Percentiles rank a stretch among this genome's conserved stretches.
phyloP scores from a whole-genome alignment of 768 basidiomycete genomes.

The Podaxis sp. region DNA sequence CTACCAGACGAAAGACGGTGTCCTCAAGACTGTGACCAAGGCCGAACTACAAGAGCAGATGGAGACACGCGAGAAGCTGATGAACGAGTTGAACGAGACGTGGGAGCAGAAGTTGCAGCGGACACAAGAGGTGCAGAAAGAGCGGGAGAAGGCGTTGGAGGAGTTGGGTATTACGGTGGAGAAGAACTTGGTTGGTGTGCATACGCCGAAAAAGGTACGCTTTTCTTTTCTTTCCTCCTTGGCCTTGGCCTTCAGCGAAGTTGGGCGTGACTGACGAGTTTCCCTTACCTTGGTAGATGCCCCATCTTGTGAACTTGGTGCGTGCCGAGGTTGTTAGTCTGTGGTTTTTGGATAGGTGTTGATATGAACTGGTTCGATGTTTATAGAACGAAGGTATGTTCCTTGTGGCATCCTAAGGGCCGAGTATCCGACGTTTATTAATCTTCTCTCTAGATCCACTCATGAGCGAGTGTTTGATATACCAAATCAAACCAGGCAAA shows the following conservation, averaged over 20 bases:
- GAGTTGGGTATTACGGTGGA: slow-evolving; percentile 97
- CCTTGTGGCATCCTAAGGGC: slow-evolving; percentile 1
- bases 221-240: neutral
- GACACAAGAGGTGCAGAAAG: slow-evolving; percentile 93
- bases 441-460: slow-evolving; percentile 63
- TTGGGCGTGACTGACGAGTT: slow-evolving; percentile 2
- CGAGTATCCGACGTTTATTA: slow-evolving; percentile 13
- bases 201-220: slow-evolving; percentile 91
- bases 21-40: slow-evolving; percentile 93
- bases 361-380: slow-evolving; percentile 2
- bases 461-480: slow-evolving; percentile 93
- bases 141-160: slow-evolving; percentile 95
- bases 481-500: slow-evolving; percentile 84
- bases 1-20: slow-evolving; percentile 89
- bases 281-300: slow-evolving; percentile 52
- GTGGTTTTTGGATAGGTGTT: neutral
- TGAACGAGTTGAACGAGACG: slow-evolving; percentile 90
- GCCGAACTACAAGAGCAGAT: slow-evolving; percentile 97
- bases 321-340: neutral
- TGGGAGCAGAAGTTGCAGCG: slow-evolving; percentile 94
- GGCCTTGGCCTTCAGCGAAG: neutral
- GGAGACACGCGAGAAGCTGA: slow-evolving; percentile 90
- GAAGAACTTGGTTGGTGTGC: slow-evolving; percentile 93
- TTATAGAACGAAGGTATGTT: slow-evolving; percentile 64
- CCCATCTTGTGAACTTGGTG: slow-evolving; percentile 90